Base-by-base conservation (phyloP, 345 rosid genomes). In the Nephelium lappaceum region DNA sequence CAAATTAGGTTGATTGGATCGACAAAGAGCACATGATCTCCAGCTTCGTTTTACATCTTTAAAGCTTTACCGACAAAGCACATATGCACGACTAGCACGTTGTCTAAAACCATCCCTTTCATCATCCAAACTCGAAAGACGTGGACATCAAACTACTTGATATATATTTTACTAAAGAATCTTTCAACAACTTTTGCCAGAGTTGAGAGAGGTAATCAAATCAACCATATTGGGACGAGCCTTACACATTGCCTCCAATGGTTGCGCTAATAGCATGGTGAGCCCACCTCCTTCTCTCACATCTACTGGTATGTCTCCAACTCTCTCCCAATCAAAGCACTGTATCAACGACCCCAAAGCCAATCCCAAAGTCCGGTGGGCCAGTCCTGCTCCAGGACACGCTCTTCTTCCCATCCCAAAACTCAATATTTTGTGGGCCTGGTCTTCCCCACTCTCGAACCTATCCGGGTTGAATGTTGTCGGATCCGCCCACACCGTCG, bases 361-460 rank as follows among this genome's bases (percentile, higher is more conserved):
- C 68, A 78, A 78, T 6, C 80, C 81, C 60, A 84, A 10, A 8
- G 75, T 72, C 2, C 78, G 62, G 0, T 78, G 81, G 27, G 80
- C 84, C 14, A 84, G 77, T 7, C 51, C 67, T 21, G 68, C 45
- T 10, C 84, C 86, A 10, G 82, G 86, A 60, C 86, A 81, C 0
- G 79, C 76, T 49, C 86, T 74, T 45, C 86, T 78, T 19, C 86
- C 83, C 16, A 80, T 65, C 31, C 83, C 81, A 7, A 83, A 80
- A 2, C 79, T 65, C 51, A 83, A 14, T 18, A 77, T 5, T 47
- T 74, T 80, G 0, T 24, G 51, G 24, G 43, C 57, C 9, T 25
- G 45, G 16, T 21, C 11, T 5, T 69, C 69, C 4, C 55, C 74
- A 11, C 12, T 25, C 0, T 43, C 68, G n/a, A 53, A 77, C 16